phyloP scores from a whole-genome alignment of 441 rosid genomes.

The Pelargonium citronellum region DNA sequence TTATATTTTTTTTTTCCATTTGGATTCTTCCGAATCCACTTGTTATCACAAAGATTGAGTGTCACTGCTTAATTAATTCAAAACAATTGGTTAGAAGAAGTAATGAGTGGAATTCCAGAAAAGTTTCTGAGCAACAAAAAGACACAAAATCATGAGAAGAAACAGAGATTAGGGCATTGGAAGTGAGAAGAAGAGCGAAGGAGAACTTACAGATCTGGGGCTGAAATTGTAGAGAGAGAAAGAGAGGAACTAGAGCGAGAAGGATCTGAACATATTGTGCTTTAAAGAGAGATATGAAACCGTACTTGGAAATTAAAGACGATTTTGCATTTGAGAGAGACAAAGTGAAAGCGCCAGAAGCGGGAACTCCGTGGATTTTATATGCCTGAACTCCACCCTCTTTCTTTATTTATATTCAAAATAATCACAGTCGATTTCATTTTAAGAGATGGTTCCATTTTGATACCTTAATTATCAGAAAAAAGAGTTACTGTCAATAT shows the following conservation, averaged over 20 bases:
- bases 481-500: too few relatives aligned
- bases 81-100: not conserved
- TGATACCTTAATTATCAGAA: too few relatives aligned
- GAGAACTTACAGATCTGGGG: constrained; percentile 6
- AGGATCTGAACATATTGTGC: not conserved
- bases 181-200: not conserved
- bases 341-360: not conserved
- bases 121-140: not conserved
- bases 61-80: not conserved
- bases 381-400: too few relatives aligned
- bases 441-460: too few relatives aligned
- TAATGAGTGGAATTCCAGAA: not conserved
- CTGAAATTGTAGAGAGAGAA: not conserved
- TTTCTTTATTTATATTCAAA: too few relatives aligned
- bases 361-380: not conserved
- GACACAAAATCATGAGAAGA: not conserved
- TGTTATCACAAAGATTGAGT: not conserved
- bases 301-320: not conserved
- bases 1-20: not conserved
- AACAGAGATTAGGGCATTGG: not conserved
- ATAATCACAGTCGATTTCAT: too few relatives aligned
- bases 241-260: not conserved
- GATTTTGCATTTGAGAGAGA: not conserved
- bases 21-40: not conserved
- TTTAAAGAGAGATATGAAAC: not conserved